These are phyloP conservation scores for Bimuria novae-zelandiae DNA, from an alignment of 2,329 filamentous ascomycete species.

Conservation along the genomic window DNA sequence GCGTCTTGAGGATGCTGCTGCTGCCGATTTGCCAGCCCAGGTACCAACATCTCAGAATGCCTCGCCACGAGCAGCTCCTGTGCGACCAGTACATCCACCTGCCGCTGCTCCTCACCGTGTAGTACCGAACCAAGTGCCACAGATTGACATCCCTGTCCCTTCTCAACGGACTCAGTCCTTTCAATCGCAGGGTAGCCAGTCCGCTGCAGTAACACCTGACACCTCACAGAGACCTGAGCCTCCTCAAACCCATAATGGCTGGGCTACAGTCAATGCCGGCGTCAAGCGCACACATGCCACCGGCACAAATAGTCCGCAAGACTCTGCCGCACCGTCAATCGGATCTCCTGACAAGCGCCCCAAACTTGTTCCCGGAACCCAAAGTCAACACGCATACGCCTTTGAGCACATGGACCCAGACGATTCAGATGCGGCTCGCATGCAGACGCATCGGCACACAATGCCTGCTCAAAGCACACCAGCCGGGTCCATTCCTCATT, in stretches of 20 bases:
- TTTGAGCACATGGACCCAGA: conserved; percentile 31
- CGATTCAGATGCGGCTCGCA: conserved; percentile 20
- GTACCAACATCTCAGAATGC: conserved; percentile 12
- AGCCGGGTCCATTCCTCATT: conserved; percentile 31
- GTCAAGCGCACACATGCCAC: conserved; percentile 46
- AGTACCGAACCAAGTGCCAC: conserved; percentile 12
- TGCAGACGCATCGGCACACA: conserved; percentile 25
- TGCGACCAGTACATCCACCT: conserved; percentile 19
- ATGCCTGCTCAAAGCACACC: conserved; percentile 38
- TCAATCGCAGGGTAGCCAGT: conserved; percentile 20
- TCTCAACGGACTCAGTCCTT: conserved; percentile 21
- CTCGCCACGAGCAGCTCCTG: conserved; percentile 17
- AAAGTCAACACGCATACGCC: conserved; percentile 13
- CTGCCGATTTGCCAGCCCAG: conserved; percentile 13
- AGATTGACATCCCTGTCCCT: conserved; percentile 23
- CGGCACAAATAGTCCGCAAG: conserved; percentile 40
- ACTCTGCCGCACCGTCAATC: conserved; percentile 30
- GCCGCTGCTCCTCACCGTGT: conserved; percentile 20
- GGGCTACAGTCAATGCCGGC: conserved; percentile 51
- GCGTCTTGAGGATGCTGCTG: conserved; percentile 41
- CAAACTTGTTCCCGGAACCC: conserved; percentile 44
- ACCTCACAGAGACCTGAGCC: conserved; percentile 24
- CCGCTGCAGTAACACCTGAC: conserved; percentile 21
- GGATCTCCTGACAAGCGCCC: conserved; percentile 51
- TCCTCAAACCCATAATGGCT: conserved; percentile 37